Conservation (phyloP, 108 stramenopile genomes). For the Discostella pseudostelligera region DNA sequence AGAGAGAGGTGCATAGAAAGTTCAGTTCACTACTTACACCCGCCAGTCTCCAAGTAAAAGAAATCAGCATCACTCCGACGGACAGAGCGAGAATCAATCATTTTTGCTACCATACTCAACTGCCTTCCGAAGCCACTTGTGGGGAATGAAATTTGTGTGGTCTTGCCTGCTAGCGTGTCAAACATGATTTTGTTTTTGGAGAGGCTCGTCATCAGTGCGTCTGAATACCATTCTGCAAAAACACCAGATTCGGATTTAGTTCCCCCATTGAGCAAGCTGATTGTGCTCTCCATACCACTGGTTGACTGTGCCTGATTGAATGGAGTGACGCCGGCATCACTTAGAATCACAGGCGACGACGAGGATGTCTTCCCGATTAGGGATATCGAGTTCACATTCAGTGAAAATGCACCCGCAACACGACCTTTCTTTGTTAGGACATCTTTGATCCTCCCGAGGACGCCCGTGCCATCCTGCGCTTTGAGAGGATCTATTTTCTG, state of each 20-base stretch:
- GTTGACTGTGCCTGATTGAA: slow-evolving; percentile 33
- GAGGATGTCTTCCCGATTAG: slow-evolving; percentile 29
- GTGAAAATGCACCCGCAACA: slow-evolving; percentile 35
- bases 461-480: slow-evolving; percentile 38
- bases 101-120: slow-evolving; percentile 47
- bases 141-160: slow-evolving; percentile 15
- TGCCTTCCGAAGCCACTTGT: slow-evolving; percentile 32
- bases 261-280: slow-evolving; percentile 42
- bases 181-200: slow-evolving; percentile 34
- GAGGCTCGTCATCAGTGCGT: slow-evolving; percentile 36
- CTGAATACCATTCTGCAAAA: slow-evolving; percentile 59
- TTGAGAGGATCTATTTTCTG: slow-evolving; percentile 44
- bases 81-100: slow-evolving; percentile 48
- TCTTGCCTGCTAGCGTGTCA: slow-evolving; percentile 16
- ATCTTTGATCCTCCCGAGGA: slow-evolving; percentile 46
- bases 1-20: neutral
- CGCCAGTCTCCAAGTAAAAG: slow-evolving; percentile 58
- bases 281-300: slow-evolving; percentile 23
- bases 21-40: slow-evolving; percentile 30
- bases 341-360: slow-evolving; percentile 25
- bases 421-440: slow-evolving; percentile 28
- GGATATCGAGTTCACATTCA: slow-evolving; percentile 30
- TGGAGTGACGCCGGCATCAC: slow-evolving; percentile 23
- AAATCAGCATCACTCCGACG: slow-evolving; percentile 56
- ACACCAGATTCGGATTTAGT: slow-evolving; percentile 34